Percentiles rank a stretch among this genome's conserved stretches.
phyloP scores from a whole-genome alignment of 768 basidiomycete species.

The Boletus huronensis region DNA sequence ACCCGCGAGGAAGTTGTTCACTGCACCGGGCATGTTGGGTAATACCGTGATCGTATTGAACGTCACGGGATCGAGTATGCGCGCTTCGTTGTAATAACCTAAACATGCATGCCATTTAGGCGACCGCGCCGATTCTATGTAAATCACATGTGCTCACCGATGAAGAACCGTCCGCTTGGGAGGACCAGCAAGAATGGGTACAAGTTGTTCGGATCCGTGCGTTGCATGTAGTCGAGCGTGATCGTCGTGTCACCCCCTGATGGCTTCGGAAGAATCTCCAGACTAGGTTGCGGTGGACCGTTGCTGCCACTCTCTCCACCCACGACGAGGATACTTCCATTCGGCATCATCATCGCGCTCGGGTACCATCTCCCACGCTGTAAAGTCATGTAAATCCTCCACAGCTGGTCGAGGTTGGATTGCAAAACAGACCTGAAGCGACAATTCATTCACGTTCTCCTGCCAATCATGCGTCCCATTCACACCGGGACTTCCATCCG shows the following conservation, averaged over 20 bases:
- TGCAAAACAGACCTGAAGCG: slow-evolving; percentile 50
- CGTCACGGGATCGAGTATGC: slow-evolving; percentile 63
- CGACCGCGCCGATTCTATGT: not conserved
- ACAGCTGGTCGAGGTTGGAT: not conserved
- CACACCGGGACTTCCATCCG: slow-evolving; percentile 62
- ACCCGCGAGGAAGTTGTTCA: slow-evolving; percentile 67
- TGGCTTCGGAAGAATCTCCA: slow-evolving; percentile 70
- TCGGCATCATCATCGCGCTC: slow-evolving; percentile 64
- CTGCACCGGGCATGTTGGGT: slow-evolving; percentile 74
- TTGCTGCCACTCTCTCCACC: slow-evolving; percentile 79
- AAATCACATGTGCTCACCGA: slow-evolving; percentile 44
- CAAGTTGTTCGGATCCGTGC: slow-evolving; percentile 77
- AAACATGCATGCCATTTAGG: not conserved
- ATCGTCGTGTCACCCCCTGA: slow-evolving; percentile 60
- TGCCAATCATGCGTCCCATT: slow-evolving; percentile 81
- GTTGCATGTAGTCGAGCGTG: slow-evolving; percentile 60
- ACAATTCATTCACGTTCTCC: slow-evolving; percentile 56
- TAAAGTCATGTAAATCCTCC: not conserved
- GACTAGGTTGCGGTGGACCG: slow-evolving; percentile 57
- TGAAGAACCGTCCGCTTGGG: slow-evolving; percentile 66
- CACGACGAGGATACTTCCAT: slow-evolving; percentile 70
- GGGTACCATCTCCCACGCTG: slow-evolving; percentile 74
- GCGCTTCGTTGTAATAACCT: slow-evolving; percentile 82
- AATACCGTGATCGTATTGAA: slow-evolving; percentile 57
- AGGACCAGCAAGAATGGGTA: slow-evolving; percentile 76